Base-by-base conservation (phyloP, 805 yeast genomes). In the Candida fluviatilis region DNA sequence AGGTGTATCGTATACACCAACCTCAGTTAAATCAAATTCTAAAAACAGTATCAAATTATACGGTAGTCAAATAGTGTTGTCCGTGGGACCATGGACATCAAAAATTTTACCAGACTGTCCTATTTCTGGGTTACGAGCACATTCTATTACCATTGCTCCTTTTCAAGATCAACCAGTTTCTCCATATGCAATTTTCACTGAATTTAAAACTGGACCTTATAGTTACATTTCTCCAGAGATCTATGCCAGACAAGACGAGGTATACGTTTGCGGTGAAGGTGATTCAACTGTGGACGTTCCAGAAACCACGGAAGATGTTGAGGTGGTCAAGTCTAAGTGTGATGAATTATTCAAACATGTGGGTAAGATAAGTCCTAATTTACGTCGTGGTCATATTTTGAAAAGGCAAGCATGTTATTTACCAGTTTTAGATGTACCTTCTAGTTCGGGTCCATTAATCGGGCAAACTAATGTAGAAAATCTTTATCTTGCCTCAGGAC, bases 51-150 rank as follows among this genome's bases (percentile, higher is more conserved):
- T 18, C 13, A 18, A 31, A 19, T 19, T 31, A 21, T 17, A 7
- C 18, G 93, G 86, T 38, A 87, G 85, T 54, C 81, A 85, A 50
- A 80, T 88, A n/a, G 81, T 91, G 8, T 68, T 93, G 51, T 71
- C 95, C 0, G 85, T 87, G 49, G 99, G 99, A 0, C 99, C 99
- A 10, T 91, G 99, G 99, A 89, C 97, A 2, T 83, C 96, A 2
- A 83, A 82, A 52, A 76, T 91, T 31, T 64, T 91, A 41, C 95
- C 95, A 2, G 89, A 84, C 48, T 90, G 98, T 57, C 99, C 98
- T 19, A 89, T 91, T 10, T 82, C 91, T 2, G 97, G 97, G 4
- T 68, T 91, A 46, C 74, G 97, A 49, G 98, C 98, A 1, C 98
- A 93, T 63, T 87, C 96, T 18, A 90, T 91, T 54, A 89, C 96